Base-by-base conservation (phyloP, 441 rosid genomes). In the Eutrema salsugineum region DNA sequence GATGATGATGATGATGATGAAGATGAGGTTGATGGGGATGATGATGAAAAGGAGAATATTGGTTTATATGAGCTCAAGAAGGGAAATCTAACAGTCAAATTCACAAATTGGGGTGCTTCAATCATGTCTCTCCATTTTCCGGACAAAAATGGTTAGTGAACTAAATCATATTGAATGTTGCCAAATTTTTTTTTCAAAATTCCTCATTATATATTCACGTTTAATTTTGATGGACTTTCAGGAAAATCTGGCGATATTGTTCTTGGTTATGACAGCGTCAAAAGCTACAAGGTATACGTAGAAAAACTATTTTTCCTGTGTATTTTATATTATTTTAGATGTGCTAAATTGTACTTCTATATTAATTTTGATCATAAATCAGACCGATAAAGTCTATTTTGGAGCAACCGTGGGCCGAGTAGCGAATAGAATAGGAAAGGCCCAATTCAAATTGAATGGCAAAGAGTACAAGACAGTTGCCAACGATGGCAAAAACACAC, bases 21-120 rank as follows among this genome's bases (percentile, higher is more conserved):
- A 11, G 79, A 76, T 57, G 79, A 76, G 9, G 72, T 64, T 58
- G 76, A 76, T 33, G 72, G 62, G 6, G 76, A 70, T 76, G 76
- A 76, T 33, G 8, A 76, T 39, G 76, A 70, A 46, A 71, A 73
- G n/a, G 47, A 24, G 1, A 39, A 73, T 22, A 68, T 85, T 36
- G 87, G 85, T 11, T 57, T 81, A 15, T 94, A 85, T 71, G 93
- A 87, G 80, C 86, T 91, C 39, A 86, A 84, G 80, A 82, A 84
- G 63, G 99, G 97, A n/a, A 82, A 90, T 46, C 17, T 90, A 43
- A 78, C 87, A 9, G 48, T 88, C 44, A 87, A 83, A 54, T 70
- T 91, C 50, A 88, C 97, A 67, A 91, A 91, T 71, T 91, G 89
- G 88, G 97, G 97, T 47, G 99, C 99, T 58, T 90, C 83, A 59